phyloP scores from a whole-genome alignment of 2,329 filamentous ascomycete species.

The Dichotomopilus funicola region DNA sequence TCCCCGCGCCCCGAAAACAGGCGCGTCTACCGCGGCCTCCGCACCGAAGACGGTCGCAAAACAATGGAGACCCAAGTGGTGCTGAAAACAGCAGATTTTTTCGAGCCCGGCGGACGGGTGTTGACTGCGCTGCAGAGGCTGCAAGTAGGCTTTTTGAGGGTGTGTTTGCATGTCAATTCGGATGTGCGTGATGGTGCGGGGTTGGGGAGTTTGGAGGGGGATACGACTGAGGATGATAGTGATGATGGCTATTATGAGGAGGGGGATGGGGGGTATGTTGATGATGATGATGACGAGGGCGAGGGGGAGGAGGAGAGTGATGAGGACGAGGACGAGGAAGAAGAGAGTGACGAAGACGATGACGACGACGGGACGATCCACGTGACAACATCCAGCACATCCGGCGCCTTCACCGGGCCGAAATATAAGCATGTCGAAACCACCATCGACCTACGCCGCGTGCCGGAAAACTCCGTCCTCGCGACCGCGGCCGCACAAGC shows the following conservation, averaged over 20 bases:
- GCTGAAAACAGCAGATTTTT: slow-evolving; percentile 16
- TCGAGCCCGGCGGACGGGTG: neutral
- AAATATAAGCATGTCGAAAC: slow-evolving; percentile 18
- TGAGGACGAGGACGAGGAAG: slow-evolving; percentile 1
- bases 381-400: neutral
- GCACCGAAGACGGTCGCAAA: too few species aligned
- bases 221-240: slow-evolving; percentile 1
- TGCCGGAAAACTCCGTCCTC: slow-evolving; percentile 4
- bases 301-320: neutral
- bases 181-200: neutral
- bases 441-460: slow-evolving; percentile 21
- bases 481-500: neutral
- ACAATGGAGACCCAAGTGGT: too few species aligned
- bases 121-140: slow-evolving; percentile 16
- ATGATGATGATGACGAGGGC: neutral
- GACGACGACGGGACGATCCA: neutral
- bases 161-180: slow-evolving; percentile 20
- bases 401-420: neutral
- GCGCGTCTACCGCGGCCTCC: neutral
- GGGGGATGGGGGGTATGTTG: neutral
- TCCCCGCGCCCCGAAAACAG: slow-evolving; percentile 1
- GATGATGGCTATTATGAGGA: neutral
- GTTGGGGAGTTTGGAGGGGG: neutral
- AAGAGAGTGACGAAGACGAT: neutral
- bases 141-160: slow-evolving; percentile 17